Base-by-base conservation (phyloP, 306 rosid genomes). In the Cicer yamashitae region DNA sequence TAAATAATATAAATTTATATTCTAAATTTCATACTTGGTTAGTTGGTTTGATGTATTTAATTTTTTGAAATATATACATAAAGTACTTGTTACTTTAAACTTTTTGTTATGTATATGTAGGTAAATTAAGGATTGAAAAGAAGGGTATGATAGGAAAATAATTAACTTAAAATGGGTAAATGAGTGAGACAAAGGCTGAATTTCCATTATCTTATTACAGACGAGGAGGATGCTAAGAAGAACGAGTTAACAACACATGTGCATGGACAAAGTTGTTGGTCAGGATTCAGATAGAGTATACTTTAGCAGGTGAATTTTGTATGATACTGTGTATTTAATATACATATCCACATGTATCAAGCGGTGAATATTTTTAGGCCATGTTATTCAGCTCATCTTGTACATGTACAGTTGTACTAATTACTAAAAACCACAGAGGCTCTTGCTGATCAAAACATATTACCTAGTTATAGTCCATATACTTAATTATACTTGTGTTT, bases 191-290 rank as follows among this genome's bases (percentile, higher is more conserved):
- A 60, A 60, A 0, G 18, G 13, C 65, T 81, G 70, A 81, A 71
- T 75, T 81, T 76, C 17, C 70, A 64, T 63, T 46, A 63, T 71
- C n/a, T 71, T 76, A 9, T 56, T 76, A 56, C 78, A 63, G 81
- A 58, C 30, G 6, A 66, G 48, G 57, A 62, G 46, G 37, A 54
- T 46, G 14, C 64, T 37, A 76, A 76, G 85, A 75, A 74, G 84
- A 82, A 71, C 51, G 0, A 9, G 57, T 60, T 76, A 62, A 69
- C 73, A 1, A 6, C 66, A 50, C 59, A 43, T 37, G 41, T 69
- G 73, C 53, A 69, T 2, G 4, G 52, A 41, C 15, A 59, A 30
- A 41, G 52, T 67, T 51, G 45, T 73, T 50, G 65, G 51, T 67
- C 58, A 67, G 57, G 39, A 75, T 63, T 70, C 81, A 61, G 63